A percentile compares a stretch with the other conserved stretches of the same genome.
phyloP scores from a whole-genome alignment of 2,329 filamentous ascomycete genomes.

The Aspergillus flavus region DNA sequence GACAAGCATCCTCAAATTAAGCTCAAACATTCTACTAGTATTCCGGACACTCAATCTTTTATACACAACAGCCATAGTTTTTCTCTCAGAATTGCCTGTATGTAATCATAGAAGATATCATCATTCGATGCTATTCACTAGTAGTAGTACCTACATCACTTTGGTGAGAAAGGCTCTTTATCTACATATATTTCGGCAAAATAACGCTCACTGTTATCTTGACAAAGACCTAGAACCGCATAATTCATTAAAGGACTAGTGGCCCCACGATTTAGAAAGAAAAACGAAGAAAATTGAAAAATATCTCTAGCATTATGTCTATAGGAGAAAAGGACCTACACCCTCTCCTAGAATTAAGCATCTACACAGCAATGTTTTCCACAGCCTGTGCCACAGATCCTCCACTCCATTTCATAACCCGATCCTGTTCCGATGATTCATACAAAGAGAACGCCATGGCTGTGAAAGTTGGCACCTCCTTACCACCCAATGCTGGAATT shows the following conservation, averaged over 20 bases:
- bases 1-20: neutral
- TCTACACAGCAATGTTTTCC: slow-evolving; percentile 26
- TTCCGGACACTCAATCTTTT: neutral
- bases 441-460: slow-evolving; percentile 62
- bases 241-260: neutral
- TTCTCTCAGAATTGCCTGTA: neutral
- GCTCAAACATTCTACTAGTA: neutral
- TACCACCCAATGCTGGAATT: slow-evolving; percentile 53
- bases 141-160: neutral
- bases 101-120: neutral
- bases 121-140: neutral
- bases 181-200: neutral
- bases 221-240: neutral
- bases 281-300: neutral
- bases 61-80: neutral
- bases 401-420: slow-evolving; percentile 68
- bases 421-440: slow-evolving; percentile 68
- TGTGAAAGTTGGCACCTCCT: slow-evolving; percentile 46
- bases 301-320: neutral
- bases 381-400: slow-evolving; percentile 43
- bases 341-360: neutral
- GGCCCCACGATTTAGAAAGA: neutral
- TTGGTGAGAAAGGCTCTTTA: neutral
- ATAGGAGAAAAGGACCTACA: neutral
- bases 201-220: neutral